phyloP scores from a whole-genome alignment of 805 yeast genomes.

The Cyberlindnera galapagoensis region DNA sequence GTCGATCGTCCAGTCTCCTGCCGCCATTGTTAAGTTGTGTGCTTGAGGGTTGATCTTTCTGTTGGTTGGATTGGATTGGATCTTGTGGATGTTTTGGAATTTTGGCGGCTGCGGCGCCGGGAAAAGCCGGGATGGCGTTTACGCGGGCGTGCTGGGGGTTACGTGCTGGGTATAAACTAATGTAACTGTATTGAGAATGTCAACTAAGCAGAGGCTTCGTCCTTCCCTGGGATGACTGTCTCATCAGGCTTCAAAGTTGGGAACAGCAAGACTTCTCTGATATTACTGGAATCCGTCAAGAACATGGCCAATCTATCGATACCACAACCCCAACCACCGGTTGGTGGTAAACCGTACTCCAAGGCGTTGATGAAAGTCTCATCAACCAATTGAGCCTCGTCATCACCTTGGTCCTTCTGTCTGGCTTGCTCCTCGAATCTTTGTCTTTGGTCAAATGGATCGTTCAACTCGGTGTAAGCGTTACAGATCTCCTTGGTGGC shows the following conservation, averaged over 20 bases:
- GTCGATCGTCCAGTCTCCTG: constrained; percentile 78
- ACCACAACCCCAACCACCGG: constrained; percentile 99
- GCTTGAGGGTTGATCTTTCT: too few species aligned
- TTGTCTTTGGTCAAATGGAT: constrained; percentile 96
- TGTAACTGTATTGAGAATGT: too few species aligned
- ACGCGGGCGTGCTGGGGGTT: too few species aligned
- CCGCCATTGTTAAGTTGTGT: constrained; percentile 12
- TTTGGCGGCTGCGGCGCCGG: too few species aligned
- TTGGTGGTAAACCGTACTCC: constrained; percentile 98
- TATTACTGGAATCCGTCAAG: constrained; percentile 91
- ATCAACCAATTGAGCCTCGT: constrained; percentile 94
- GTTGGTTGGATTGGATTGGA: too few species aligned
- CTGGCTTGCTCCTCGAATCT: constrained; percentile 98
- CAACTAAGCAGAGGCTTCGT: too few species aligned
- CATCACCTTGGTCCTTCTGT: constrained; percentile 98
- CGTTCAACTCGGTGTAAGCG: constrained; percentile 98
- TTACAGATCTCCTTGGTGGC: constrained; percentile 98
- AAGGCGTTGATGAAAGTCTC: constrained; percentile 96
- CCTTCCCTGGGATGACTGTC: constrained; percentile 6
- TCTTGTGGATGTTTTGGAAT: too few species aligned
- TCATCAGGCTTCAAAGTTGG: constrained; percentile 97
- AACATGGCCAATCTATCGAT: constrained; percentile 98
- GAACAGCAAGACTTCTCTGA: constrained; percentile 95
- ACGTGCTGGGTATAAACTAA: too few species aligned
- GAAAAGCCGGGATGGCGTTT: too few species aligned